Conservation (phyloP, 225 moss, liverwort and hornwort species). For the Bryum argenteum region DNA sequence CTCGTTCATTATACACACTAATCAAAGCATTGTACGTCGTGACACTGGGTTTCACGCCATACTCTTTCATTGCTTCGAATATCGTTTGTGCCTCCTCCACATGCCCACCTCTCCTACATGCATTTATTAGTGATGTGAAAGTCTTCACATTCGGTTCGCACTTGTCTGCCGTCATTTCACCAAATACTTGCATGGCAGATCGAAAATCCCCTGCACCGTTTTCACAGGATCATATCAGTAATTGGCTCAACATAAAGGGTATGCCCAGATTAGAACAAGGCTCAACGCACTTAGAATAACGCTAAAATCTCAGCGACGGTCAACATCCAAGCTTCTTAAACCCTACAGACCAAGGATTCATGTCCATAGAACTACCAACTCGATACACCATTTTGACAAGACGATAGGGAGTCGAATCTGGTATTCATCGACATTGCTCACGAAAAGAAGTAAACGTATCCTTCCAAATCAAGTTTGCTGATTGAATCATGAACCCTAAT, state of each 20-base stretch:
- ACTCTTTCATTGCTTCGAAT: slow-evolving; percentile 76
- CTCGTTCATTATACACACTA: slow-evolving; percentile 75
- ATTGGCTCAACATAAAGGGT: not conserved
- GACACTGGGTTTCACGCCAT: slow-evolving; percentile 73
- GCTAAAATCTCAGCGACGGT: slow-evolving; percentile 1
- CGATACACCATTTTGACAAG: not conserved
- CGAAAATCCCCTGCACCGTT: slow-evolving; percentile 60
- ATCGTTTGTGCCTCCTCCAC: slow-evolving; percentile 83
- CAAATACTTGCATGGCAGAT: slow-evolving; percentile 68
- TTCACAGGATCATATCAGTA: slow-evolving; percentile 17
- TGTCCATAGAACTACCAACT: not conserved
- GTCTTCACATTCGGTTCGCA: slow-evolving; percentile 85
- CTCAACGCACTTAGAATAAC: slow-evolving; percentile 3
- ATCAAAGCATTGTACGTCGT: slow-evolving; percentile 90
- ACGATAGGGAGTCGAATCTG: not conserved
- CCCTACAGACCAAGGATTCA: not conserved
- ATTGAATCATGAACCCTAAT: not conserved
- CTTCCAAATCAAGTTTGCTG: not conserved
- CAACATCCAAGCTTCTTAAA: not conserved
- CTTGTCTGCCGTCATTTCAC: slow-evolving; percentile 73
- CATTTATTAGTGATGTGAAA: slow-evolving; percentile 81
- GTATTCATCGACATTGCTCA: not conserved
- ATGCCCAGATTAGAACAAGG: not conserved
- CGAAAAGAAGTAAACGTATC: not conserved
- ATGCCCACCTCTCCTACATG: slow-evolving; percentile 73